Evolutionary conservation across 2,329 filamentous ascomycete genomes (phyloP).

Genomic region (Cordyceps fumosorosea): DNA sequence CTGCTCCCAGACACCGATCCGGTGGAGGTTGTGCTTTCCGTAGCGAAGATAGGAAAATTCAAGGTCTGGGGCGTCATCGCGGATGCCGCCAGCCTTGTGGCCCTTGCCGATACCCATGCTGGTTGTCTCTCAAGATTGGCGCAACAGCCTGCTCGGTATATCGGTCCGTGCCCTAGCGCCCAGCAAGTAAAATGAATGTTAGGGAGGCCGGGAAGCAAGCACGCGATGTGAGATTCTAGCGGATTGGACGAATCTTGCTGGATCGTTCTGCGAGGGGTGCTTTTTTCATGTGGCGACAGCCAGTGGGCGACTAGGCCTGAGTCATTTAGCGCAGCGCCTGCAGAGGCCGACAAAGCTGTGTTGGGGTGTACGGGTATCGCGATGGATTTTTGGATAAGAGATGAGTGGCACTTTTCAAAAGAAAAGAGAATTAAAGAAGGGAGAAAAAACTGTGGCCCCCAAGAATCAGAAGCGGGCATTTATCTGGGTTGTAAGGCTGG

Average conservation of each 20-base stretch:
- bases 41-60: constrained; percentile 30
- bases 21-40: constrained; percentile 36
- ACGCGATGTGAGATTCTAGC: background rate
- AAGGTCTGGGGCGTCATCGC: constrained; percentile 16
- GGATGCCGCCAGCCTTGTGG: constrained; percentile 9
- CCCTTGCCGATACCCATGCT: constrained; percentile 9
- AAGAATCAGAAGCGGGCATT: background rate
- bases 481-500: background rate
- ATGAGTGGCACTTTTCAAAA: background rate
- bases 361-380: background rate
- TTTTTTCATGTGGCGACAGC: constrained; percentile 2
- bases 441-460: background rate
- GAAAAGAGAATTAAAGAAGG: background rate
- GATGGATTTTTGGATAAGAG: background rate
- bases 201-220: background rate
- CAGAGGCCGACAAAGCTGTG: background rate
- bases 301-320: constrained; percentile 1
- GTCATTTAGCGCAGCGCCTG: background rate
- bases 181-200: background rate
- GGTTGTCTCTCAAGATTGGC: background rate
- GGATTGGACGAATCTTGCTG: background rate
- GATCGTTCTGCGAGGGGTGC: background rate
- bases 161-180: background rate
- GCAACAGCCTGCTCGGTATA: background rate
- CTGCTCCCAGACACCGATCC: constrained; percentile 39